Percentiles rank a stretch among this genome's conserved stretches.
Evolutionary conservation across 1,284 basidiomycete species (phyloP).

Genomic region (Moesziomyces parantarcticus): DNA sequence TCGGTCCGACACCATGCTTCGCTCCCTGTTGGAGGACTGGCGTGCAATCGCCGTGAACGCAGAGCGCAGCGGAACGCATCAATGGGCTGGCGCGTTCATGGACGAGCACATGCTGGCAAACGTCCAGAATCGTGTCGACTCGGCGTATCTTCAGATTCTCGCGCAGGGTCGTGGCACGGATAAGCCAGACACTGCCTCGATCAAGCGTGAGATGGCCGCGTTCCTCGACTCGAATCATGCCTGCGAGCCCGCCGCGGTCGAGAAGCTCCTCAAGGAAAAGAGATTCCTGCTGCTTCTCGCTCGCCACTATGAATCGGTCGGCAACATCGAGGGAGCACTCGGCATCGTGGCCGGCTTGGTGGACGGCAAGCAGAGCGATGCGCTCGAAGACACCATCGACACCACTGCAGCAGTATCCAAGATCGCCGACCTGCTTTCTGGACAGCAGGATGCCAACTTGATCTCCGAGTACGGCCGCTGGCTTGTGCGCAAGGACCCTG

Average conservation of each 20-base stretch:
- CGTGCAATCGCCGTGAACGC: conserved; percentile 11
- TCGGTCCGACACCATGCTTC: conserved; percentile 46
- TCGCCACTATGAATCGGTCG: conserved; percentile 22
- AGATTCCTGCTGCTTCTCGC: conserved; percentile 25
- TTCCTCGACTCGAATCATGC: conserved; percentile 31
- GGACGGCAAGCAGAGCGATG: conserved; percentile 46
- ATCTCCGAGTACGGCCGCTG: conserved; percentile 50
- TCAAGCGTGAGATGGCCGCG: conserved; percentile 21
- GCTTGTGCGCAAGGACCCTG: conserved; percentile 53
- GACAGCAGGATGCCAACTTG: conserved; percentile 19
- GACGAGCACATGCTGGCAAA: conserved; percentile 36
- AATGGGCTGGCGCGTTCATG: conserved; percentile 36
- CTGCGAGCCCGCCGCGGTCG: conserved; percentile 31
- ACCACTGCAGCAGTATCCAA: conserved; percentile 13
- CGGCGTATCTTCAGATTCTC: conserved; percentile 22
- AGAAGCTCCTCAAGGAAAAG: conserved; percentile 17
- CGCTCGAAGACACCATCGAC: conserved; percentile 6
- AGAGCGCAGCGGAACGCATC: background rate
- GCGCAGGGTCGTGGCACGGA: conserved; percentile 11
- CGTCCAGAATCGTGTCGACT: conserved; percentile 31
- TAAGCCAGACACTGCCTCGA: background rate
- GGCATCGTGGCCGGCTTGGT: conserved; percentile 42
- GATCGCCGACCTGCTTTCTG: conserved; percentile 30
- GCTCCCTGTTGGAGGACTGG: conserved; percentile 23
- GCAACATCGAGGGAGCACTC: conserved; percentile 31